phyloP scores from a whole-genome alignment of 176 grass and related monocot species.

The Oryza brachyantha region DNA sequence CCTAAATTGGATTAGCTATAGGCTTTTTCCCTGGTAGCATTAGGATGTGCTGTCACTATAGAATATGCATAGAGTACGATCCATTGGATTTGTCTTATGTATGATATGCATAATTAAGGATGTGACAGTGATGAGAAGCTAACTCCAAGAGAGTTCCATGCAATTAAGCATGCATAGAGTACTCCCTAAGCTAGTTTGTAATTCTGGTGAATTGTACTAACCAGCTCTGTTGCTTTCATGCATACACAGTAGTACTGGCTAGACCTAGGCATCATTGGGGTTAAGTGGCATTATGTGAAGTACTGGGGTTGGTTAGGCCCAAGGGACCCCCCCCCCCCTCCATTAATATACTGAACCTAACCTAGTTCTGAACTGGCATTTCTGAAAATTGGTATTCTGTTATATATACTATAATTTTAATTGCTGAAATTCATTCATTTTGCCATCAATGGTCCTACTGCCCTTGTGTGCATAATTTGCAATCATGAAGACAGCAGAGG shows the following conservation, averaged over 20 bases:
- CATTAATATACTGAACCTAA: constrained; percentile 8
- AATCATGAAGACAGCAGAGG: constrained; percentile 30
- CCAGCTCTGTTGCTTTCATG: constrained; percentile 8
- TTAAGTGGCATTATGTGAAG: constrained; percentile 33
- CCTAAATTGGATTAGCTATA: constrained; percentile 14
- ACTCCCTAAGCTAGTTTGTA: constrained; percentile 16
- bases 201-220: constrained; percentile 16
- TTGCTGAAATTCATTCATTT: constrained; percentile 7
- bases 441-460: neutral
- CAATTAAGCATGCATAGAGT: constrained; percentile 23
- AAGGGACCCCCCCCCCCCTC: neutral
- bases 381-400: neutral
- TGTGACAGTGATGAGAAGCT: constrained; percentile 16
- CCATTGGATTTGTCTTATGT: constrained; percentile 29
- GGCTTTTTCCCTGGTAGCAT: constrained; percentile 21
- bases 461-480: constrained; percentile 30
- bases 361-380: constrained; percentile 15
- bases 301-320: constrained; percentile 27
- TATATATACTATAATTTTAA: constrained; percentile 14
- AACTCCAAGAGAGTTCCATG: neutral
- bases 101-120: constrained; percentile 19
- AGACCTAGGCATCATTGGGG: neutral
- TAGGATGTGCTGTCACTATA: constrained; percentile 25
- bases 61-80: constrained; percentile 8
- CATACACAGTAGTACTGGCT: neutral